Base-by-base conservation (phyloP, 805 yeast species). In the Zygotorulaspora sp. region DNA sequence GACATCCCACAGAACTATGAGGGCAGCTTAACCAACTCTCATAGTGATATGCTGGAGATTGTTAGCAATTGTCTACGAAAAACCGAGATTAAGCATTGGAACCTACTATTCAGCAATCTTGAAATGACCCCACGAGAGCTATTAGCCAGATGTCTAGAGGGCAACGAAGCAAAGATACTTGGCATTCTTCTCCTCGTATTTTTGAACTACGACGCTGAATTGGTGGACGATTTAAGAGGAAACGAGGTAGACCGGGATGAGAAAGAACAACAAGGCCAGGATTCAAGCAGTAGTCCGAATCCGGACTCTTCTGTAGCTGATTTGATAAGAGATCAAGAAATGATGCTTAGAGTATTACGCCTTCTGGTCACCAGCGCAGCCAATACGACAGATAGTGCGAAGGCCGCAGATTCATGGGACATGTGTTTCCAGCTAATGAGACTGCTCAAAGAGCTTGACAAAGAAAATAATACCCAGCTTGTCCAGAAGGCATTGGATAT, bases 391-490 rank as follows among this genome's bases (percentile, higher is more conserved):
- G 56, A 52, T 18, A 40, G 41, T 10, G 40, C 36, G 6, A 48
- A 46, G 31, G 63, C 65, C 4, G 50, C 53, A 4, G 62, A 58
- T 9, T 50, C 52, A 3, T 61, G 65, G 65, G 63, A 58, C 18
- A 51, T 61, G 60, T 57, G 63, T 17, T 58, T 61, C 41, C 65
- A 61, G 34, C 38, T 61, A 21, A 48, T 53, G 18, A 38, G 63
- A 21, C 43, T 61, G 6, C 40, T 61, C 20, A 51, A 48, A 27
- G 58, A 51, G 9, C 41, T 58, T 3, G 65, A 61, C 44, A 50
- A 42, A 16, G 54, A 55, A 33, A 58, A 54, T 27, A 40, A 48
- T 11, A 52, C 59, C 0, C 28, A 43, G 4, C 20, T 61, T 23
- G 55, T 52, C 0, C 47, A 51, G 14, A 43, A 48, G 21, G 61